These are phyloP conservation scores for Backusella sp. DNA, from an alignment of 192 early-diverging fungal genomes.

Conservation along the genomic window DNA sequence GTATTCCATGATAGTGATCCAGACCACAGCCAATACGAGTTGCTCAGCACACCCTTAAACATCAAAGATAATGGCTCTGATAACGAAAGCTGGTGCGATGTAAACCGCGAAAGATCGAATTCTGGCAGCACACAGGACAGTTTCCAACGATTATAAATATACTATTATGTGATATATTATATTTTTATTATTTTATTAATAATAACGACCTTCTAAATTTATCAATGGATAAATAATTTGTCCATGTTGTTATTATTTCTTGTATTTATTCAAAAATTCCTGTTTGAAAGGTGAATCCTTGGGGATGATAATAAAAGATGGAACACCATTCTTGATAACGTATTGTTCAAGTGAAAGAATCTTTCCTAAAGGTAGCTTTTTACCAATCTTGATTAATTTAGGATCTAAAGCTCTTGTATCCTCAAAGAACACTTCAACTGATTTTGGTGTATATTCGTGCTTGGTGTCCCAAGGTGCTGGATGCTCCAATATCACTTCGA, in stretches of 20 bases:
- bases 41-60: background rate
- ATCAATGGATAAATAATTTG: background rate
- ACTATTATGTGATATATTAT: background rate
- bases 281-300: slow-evolving; percentile 58
- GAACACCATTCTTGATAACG: slow-evolving; percentile 79
- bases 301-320: slow-evolving; percentile 86
- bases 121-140: background rate
- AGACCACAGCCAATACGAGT: background rate
- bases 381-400: slow-evolving; percentile 65
- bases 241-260: slow-evolving; percentile 33
- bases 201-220: background rate
- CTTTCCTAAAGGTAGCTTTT: slow-evolving; percentile 58
- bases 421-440: slow-evolving; percentile 83
- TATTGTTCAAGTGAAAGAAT: slow-evolving; percentile 66
- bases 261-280: slow-evolving; percentile 63
- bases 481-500: slow-evolving; percentile 78
- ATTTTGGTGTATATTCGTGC: slow-evolving; percentile 64
- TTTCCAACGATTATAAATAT: background rate
- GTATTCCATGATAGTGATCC: slow-evolving; percentile 3
- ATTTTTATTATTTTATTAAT: background rate
- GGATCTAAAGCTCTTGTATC: slow-evolving; percentile 44
- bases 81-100: slow-evolving; percentile 5
- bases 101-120: background rate
- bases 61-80: background rate
- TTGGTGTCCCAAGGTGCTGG: slow-evolving; percentile 83